A percentile compares a stretch with the other conserved stretches of the same genome.
Evolutionary conservation across 192 early-diverging fungal species (phyloP).

Genomic region (Coemansia furcata): DNA sequence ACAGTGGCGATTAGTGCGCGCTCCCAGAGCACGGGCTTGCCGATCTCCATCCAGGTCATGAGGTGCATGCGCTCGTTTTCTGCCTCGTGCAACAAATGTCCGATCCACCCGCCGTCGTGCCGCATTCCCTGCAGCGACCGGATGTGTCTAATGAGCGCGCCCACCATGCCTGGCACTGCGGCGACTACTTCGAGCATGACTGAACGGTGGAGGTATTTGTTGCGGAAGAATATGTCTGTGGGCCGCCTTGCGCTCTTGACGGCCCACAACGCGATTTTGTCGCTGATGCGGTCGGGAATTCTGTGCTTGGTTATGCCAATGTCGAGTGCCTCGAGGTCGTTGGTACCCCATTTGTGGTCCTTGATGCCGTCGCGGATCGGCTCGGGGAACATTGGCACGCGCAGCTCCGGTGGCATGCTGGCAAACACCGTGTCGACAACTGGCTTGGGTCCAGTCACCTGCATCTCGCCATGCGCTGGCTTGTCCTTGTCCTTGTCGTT

Average conservation of each 20-base stretch:
- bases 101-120: conserved; percentile 91
- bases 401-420: conserved; percentile 47
- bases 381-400: conserved; percentile 33
- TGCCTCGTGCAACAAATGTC: conserved; percentile 85
- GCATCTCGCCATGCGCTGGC: conserved; percentile 10
- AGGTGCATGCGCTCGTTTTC: conserved; percentile 84
- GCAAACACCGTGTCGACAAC: conserved; percentile 20
- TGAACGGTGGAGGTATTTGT: conserved; percentile 74
- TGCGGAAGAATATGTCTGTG: conserved; percentile 68
- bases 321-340: conserved; percentile 62
- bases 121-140: conserved; percentile 70
- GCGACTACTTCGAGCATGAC: conserved; percentile 79
- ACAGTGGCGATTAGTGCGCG: conserved; percentile 66
- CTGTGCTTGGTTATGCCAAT: conserved; percentile 62
- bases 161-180: conserved; percentile 88
- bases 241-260: conserved; percentile 66
- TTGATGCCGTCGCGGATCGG: conserved; percentile 67
- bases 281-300: conserved; percentile 55
- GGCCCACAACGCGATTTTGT: conserved; percentile 62
- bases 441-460: conserved; percentile 24
- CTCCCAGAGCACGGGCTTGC: conserved; percentile 62
- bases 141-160: conserved; percentile 75
- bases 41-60: conserved; percentile 75
- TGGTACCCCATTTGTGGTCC: conserved; percentile 53
- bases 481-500: conserved; percentile 4